Conservation (phyloP, 331 rosid species). For the Acacia pycnantha region DNA sequence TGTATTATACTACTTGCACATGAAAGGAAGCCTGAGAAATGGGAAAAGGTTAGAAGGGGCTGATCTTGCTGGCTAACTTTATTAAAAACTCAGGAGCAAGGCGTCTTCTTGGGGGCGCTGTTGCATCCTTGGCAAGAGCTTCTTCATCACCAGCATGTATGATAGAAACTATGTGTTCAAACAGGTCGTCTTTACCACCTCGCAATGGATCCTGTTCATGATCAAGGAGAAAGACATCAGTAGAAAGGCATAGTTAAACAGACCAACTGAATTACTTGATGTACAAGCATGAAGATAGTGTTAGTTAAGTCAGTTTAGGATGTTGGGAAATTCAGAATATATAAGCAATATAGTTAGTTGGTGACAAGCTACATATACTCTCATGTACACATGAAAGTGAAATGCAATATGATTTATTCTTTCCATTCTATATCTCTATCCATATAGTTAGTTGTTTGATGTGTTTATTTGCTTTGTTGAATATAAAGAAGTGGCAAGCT, state of each 20-base stretch:
- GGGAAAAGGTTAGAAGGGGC: conserved; percentile 68
- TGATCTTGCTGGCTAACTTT: conserved; percentile 61
- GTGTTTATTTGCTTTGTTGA: not conserved
- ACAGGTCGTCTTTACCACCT: conserved; percentile 82
- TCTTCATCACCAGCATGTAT: conserved; percentile 73
- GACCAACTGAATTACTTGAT: not conserved
- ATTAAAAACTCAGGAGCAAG: conserved; percentile 84
- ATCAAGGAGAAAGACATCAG: conserved; percentile 2
- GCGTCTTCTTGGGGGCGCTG: conserved; percentile 74
- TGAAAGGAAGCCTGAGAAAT: not conserved
- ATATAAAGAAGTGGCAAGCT: not conserved
- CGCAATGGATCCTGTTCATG: conserved; percentile 85
- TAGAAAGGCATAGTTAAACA: not conserved
- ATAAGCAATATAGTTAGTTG: not conserved
- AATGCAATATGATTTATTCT: not conserved
- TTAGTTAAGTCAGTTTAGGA: not conserved
- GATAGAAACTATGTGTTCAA: conserved; percentile 64
- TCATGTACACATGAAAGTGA: not conserved
- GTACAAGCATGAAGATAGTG: not conserved
- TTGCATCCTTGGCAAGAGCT: conserved; percentile 64
- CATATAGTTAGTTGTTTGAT: too few species aligned
- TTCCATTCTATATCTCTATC: too few species aligned
- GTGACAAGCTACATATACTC: not conserved
- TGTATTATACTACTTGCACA: not conserved
- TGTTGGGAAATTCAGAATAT: not conserved